Evolutionary conservation across 2,329 filamentous ascomycete genomes (phyloP).

Genomic region (Colletotrichum somersetense): DNA sequence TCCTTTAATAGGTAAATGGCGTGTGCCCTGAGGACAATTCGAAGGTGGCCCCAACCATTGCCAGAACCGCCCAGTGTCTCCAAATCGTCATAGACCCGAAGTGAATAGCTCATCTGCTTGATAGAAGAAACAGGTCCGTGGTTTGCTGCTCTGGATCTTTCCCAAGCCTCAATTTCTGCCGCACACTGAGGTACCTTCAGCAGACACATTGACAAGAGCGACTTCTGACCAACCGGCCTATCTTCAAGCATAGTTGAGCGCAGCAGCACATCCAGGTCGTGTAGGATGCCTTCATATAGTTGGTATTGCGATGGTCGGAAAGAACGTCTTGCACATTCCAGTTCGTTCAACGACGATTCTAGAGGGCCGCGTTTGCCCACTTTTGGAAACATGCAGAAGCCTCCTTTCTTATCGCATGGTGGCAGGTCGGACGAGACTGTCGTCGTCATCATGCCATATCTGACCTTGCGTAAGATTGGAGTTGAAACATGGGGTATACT

Average conservation of each 20-base stretch:
- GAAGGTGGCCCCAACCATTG: conserved; percentile 61
- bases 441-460: neutral
- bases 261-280: conserved; percentile 49
- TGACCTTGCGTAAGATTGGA: conserved; percentile 35
- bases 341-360: neutral
- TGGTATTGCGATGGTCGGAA: conserved; percentile 46
- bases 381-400: neutral
- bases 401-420: neutral
- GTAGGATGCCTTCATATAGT: conserved; percentile 51
- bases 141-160: conserved; percentile 54
- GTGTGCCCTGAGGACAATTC: conserved; percentile 60
- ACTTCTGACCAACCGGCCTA: conserved; percentile 45
- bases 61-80: conserved; percentile 57
- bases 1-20: conserved; percentile 57
- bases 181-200: conserved; percentile 63
- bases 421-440: neutral
- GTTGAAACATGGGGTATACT: conserved; percentile 27
- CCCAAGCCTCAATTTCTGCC: conserved; percentile 57
- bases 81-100: conserved; percentile 62
- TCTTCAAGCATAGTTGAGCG: conserved; percentile 43
- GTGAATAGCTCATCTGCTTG: conserved; percentile 55
- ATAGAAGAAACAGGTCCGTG: conserved; percentile 53
- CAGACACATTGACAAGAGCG: conserved; percentile 63
- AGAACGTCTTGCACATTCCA: conserved; percentile 32
- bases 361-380: neutral